Evolutionary conservation across 805 yeast species (phyloP).

Genomic region (Kodamaea jinghongensis): DNA sequence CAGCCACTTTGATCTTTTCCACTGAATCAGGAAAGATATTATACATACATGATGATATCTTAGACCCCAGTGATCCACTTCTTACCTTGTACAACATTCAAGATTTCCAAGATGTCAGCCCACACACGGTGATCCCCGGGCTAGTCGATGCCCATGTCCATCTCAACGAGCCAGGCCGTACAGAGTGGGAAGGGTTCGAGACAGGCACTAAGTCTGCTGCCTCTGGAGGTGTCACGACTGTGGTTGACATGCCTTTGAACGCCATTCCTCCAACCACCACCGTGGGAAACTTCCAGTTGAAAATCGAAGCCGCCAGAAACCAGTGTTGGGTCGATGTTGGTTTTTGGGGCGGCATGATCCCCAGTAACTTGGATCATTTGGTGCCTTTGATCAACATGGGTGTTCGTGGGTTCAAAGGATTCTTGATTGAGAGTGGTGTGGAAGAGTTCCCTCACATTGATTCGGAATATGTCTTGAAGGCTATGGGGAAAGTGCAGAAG

Average conservation of each 20-base stretch:
- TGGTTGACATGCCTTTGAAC: constrained; percentile 92
- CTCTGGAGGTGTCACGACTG: constrained; percentile 94
- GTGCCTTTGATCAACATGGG: constrained; percentile 79
- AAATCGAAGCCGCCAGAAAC: constrained; percentile 73
- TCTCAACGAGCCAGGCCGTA: constrained; percentile 94
- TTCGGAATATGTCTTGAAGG: constrained; percentile 60
- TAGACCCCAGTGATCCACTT: constrained; percentile 37
- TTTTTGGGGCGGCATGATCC: constrained; percentile 95
- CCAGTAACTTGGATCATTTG: constrained; percentile 67
- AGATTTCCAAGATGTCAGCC: constrained; percentile 55
- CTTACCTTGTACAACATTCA: constrained; percentile 43
- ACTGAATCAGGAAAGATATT: constrained; percentile 50
- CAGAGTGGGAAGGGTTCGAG: constrained; percentile 98
- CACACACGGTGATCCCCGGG: constrained; percentile 77
- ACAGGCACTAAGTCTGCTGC: constrained; percentile 95
- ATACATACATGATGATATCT: constrained; percentile 39
- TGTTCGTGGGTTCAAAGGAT: constrained; percentile 92
- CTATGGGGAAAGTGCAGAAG: constrained; percentile 61
- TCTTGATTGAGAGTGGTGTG: constrained; percentile 91
- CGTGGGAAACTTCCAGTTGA: constrained; percentile 67
- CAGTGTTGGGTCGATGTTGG: constrained; percentile 93
- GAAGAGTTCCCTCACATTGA: constrained; percentile 88
- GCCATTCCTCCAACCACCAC: constrained; percentile 96
- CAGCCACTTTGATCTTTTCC: constrained; percentile 69
- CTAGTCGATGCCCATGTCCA: constrained; percentile 93